Conservation (phyloP, 2,329 filamentous ascomycete species). For the Cylindrodendrum hubeiense region DNA sequence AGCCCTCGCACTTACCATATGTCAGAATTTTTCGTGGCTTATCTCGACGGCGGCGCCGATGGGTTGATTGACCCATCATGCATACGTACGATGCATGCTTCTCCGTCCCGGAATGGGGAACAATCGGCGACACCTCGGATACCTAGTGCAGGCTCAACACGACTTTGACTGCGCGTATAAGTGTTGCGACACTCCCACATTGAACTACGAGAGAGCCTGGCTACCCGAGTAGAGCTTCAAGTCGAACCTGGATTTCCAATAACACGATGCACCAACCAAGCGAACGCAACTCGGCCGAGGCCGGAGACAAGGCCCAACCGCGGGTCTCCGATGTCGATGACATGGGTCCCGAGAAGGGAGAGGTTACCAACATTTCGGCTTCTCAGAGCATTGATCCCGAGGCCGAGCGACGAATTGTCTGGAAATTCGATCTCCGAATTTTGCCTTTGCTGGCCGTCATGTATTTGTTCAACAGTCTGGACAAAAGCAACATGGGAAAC, state of each 20-base stretch:
- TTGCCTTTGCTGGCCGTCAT: conserved; percentile 22
- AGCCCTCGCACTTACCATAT: not conserved
- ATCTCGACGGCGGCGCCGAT: not conserved
- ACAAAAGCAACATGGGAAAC: conserved; percentile 29
- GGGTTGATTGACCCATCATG: not conserved
- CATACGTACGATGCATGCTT: not conserved
- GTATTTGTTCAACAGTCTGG: conserved; percentile 28
- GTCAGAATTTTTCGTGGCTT: not conserved
- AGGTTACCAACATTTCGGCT: conserved; percentile 21
- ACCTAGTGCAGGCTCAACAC: not conserved
- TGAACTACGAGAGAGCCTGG: not conserved
- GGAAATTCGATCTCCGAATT: conserved; percentile 26
- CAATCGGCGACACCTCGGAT: not conserved
- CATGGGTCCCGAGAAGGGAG: conserved; percentile 16
- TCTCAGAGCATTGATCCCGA: conserved; percentile 23
- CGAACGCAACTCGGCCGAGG: conserved; percentile 1
- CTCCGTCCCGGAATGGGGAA: not conserved
- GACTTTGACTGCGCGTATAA: not conserved
- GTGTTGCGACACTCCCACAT: not conserved
- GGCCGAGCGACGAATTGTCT: conserved; percentile 16
- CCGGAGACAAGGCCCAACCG: conserved; percentile 14
- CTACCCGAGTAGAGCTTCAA: not conserved
- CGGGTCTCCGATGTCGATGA: conserved; percentile 10
- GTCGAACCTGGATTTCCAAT: not conserved
- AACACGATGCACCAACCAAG: not conserved